Evolutionary conservation across 2,329 filamentous ascomycete genomes (phyloP).

Genomic region (Verticillium klebahnii): DNA sequence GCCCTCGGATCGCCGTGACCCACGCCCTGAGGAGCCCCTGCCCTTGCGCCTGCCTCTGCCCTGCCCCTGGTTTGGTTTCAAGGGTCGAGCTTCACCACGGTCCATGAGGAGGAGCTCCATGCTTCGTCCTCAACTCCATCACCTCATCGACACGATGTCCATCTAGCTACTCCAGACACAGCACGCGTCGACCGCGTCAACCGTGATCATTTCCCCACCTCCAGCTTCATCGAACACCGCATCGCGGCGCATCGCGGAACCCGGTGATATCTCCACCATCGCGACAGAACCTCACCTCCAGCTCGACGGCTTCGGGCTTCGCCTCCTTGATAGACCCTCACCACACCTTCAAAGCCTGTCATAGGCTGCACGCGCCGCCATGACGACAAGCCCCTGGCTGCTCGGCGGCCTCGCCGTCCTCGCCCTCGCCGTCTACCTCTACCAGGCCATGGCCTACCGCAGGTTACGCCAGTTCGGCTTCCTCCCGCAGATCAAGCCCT

Average conservation of each 20-base stretch:
- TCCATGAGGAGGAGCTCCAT: no score
- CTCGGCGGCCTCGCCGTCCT: slow-evolving; percentile 5
- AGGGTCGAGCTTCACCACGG: neutral
- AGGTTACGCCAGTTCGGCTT: slow-evolving; percentile 8
- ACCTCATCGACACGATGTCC: no score
- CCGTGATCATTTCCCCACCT: no score
- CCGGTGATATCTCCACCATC: neutral
- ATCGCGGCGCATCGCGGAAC: no score
- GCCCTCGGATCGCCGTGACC: neutral
- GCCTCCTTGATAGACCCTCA: no score
- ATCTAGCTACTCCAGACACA: no score
- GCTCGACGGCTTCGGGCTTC: neutral
- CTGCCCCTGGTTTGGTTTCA: no score
- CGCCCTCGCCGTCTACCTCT: slow-evolving; percentile 5
- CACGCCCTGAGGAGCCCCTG: neutral
- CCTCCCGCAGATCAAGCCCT: slow-evolving; percentile 8
- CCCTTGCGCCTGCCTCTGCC: neutral
- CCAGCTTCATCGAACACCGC: no score
- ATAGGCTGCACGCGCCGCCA: neutral
- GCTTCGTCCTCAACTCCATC: no score
- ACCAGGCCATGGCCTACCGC: slow-evolving; percentile 5
- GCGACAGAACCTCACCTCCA: neutral
- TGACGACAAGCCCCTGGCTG: neutral
- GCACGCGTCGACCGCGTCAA: no score
- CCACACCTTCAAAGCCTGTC: neutral